Evolutionary conservation across 2,329 filamentous ascomycete genomes (phyloP).

Genomic region (Apiospora phragmitis): DNA sequence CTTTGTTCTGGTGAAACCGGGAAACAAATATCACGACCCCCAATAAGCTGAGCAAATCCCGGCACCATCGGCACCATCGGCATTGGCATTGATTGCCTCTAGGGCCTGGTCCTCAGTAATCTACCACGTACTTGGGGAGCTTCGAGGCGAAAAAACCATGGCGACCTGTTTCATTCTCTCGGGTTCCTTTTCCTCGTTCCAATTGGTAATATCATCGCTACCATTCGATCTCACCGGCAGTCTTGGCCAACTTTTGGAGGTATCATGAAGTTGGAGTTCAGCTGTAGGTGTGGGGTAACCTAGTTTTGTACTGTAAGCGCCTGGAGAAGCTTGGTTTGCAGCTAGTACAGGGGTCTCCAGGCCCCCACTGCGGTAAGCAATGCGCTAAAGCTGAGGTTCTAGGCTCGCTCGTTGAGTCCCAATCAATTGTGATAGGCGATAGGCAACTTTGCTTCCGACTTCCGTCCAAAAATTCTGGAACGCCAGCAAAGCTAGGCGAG

Average conservation of each 20-base stretch:
- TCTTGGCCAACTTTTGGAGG: background rate
- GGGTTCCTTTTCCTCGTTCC: background rate
- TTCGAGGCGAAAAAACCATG: background rate
- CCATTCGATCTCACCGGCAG: background rate
- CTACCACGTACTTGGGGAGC: background rate
- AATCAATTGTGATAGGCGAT: background rate
- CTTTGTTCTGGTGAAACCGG: constrained; percentile 5
- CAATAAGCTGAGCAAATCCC: background rate
- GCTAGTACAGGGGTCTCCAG: background rate
- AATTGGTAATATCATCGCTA: background rate
- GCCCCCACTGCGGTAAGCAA: background rate
- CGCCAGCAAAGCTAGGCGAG: background rate
- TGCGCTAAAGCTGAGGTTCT: background rate
- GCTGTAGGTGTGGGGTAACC: background rate
- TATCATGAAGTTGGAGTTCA: background rate
- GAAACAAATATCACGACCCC: background rate
- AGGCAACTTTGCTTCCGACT: constrained; percentile 7
- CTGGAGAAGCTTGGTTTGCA: background rate
- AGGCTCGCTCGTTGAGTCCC: background rate
- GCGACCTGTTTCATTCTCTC: background rate
- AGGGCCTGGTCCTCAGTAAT: background rate
- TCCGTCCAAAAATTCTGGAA: constrained; percentile 2
- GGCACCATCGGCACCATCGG: background rate
- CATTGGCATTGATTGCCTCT: background rate
- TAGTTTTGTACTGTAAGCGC: background rate